Evolutionary conservation across 495 filamentous ascomycete genomes (phyloP), one percentile per base, ranked within the genome.

Genomic region (Symbiotaphrina buchneri): DNA sequence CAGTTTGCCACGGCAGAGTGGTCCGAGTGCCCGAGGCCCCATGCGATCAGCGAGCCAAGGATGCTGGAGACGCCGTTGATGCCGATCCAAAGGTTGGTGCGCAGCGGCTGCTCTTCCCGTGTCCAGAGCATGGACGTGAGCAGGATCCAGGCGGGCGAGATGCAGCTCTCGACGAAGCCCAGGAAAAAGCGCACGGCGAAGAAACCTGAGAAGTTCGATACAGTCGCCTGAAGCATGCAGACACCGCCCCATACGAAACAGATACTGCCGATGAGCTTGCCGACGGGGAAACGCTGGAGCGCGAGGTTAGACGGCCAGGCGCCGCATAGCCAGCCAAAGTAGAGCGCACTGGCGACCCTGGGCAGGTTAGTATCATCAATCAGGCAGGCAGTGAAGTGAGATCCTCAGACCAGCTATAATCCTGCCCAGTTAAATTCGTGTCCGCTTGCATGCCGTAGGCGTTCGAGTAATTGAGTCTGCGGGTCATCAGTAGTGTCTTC

Each of bases 181-280:
- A 79, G 59, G 48, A 76, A 74, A 50, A 79, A 78, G 6, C 73
- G 64, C 49, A 76, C 71, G 1, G 55, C 65, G 31, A 59, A 72
- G 11, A 80, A 46, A 4, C 73, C 74, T 29, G 56, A 56, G 54
- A 63, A 72, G 3, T 54, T 57, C 0, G 65, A 65, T 3, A 79
- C 69, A 0, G 64, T 64, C 0, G 75, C 73, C 0, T 73, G 78
- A 7, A 69, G 55, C 42, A 75, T 73, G 47, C 69, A 74, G 5
- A 73, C 56, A 21, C 63, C 41, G 2, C 68, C 65, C 75, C 74
- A 80, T 10, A 8, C 15, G 22, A 25, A 25, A 13, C 22, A 7
- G 13, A 25, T 25, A 25, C 7, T 25, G 22, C 22, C 22, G 13
- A 25, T 30, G 15, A 8, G 29, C 17, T 47, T 56, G 54, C 58